A percentile compares a stretch with the other conserved stretches of the same genome.
Evolutionary conservation across 768 basidiomycete genomes (phyloP).

Genomic region (Kwoniella pini): DNA sequence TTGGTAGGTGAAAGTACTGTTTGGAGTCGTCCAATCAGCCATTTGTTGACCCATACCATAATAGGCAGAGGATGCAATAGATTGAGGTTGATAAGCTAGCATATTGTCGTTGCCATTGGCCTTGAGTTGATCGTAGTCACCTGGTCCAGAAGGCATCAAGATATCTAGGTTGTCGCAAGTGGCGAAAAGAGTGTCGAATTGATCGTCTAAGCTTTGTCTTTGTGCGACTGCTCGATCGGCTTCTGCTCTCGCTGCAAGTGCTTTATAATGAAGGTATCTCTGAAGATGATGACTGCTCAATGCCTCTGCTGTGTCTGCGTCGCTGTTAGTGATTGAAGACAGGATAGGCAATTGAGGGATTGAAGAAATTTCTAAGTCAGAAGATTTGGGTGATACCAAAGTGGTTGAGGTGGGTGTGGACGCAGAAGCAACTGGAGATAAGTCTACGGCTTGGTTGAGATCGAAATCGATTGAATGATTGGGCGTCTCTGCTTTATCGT

Average conservation of each 20-base stretch:
- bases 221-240: conserved; percentile 20
- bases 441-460: conserved; percentile 8
- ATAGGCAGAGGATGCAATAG: conserved; percentile 4
- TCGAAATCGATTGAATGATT: conserved; percentile 2
- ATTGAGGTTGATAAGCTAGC: conserved; percentile 31
- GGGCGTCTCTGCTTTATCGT: conserved; percentile 5
- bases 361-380: conserved; percentile 4
- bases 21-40: neutral
- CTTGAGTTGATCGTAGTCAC: neutral
- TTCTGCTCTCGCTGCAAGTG: conserved; percentile 42
- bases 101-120: conserved; percentile 19
- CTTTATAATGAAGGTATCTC: conserved; percentile 45
- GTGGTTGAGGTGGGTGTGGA: conserved; percentile 15
- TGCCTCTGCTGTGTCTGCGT: conserved; percentile 33
- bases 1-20: conserved; percentile 26
- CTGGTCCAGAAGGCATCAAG: conserved; percentile 24
- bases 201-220: conserved; percentile 8
- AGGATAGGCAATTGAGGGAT: neutral
- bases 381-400: conserved; percentile 18
- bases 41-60: conserved; percentile 11
- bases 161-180: conserved; percentile 5
- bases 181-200: conserved; percentile 29
- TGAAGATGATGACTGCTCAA: conserved; percentile 44
- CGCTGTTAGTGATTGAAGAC: neutral
- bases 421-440: conserved; percentile 9